Evolutionary conservation across 2,329 filamentous ascomycete species (phyloP), one percentile per base, ranked within the genome.

Genomic region (Penicillium sp.): DNA sequence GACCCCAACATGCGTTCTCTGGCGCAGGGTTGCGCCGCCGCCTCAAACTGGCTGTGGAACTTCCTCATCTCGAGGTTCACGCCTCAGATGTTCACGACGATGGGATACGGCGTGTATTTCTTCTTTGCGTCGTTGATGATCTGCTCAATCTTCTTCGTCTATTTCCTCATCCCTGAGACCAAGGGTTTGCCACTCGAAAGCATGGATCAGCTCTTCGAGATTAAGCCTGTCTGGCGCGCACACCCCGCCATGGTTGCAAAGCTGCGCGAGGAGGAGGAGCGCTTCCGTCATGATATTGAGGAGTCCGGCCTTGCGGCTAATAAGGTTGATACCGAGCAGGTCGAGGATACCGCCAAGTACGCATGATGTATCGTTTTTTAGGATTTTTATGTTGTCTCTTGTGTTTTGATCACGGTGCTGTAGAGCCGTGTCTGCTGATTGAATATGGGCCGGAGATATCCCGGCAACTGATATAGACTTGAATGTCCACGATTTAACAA

Each of bases 121-220:
- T 86, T 88, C 76, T 88, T 88, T 57, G 84, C 83, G 1, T 75
- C 79, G 0, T 73, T 87, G 42, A 86, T 86, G 77, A 67, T 86
- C 11, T 52, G 79, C 9, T 81, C 81, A 0, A 73, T 79, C 46
- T 52, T 81, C 48, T 88, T 85, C 56, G 79, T 85, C 24, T 87
- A 75, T 64, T 85, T 84, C 73, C 74, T 83, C 40, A 61, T 87
- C 0, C 85, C 85, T 0, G 85, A 88, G 73, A 88, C 85, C 3
- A 87, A 86, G 73, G 76, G 79, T 38, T 75, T 87, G 11, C 83
- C 84, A 0, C 75, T 88, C 3, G 85, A 88, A 68, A 76, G 76
- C 27, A 85, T 87, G 77, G 84, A 88, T 63, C 73, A 76, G 5
- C 72, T 88, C 2, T 88, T 88, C 62, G 73, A 66, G 54, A 61